Percentiles rank a stretch among this genome's conserved stretches.
phyloP scores from a whole-genome alignment of 768 basidiomycete species.

The Boletus pseudopeckii region DNA sequence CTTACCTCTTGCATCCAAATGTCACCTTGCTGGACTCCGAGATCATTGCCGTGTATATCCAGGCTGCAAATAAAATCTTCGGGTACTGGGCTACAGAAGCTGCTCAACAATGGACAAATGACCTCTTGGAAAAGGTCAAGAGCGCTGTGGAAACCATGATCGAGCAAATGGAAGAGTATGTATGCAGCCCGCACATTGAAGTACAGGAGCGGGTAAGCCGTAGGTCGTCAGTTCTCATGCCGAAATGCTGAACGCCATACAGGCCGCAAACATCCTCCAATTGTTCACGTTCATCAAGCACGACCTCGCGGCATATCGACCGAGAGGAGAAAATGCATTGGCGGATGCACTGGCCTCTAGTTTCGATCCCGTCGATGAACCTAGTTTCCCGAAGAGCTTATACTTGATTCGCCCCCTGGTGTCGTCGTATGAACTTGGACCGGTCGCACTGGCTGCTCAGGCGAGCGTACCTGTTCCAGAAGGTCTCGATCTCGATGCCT shows the following conservation, averaged over 20 bases:
- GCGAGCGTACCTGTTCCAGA: conserved; percentile 77
- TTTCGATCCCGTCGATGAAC: conserved; percentile 37
- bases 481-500: conserved; percentile 79
- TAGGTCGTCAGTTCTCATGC: not conserved
- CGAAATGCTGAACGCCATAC: conserved; percentile 3
- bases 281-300: conserved; percentile 73
- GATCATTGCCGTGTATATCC: conserved; percentile 75
- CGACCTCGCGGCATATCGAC: conserved; percentile 59
- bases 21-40: conserved; percentile 57
- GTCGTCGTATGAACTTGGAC: conserved; percentile 74
- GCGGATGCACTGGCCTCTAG: conserved; percentile 36
- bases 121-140: conserved; percentile 62
- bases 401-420: conserved; percentile 83
- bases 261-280: conserved; percentile 82
- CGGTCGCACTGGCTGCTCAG: conserved; percentile 80
- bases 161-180: conserved; percentile 55
- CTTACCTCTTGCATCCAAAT: conserved; percentile 62
- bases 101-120: conserved; percentile 74
- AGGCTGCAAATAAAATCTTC: conserved; percentile 82
- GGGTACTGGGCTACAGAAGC: conserved; percentile 78
- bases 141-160: conserved; percentile 60
- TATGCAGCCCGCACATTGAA: conserved; percentile 68
- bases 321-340: conserved; percentile 36
- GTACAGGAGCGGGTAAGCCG: conserved; percentile 83
- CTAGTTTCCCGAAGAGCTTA: conserved; percentile 82